Percentiles rank a stretch among this genome's conserved stretches.
Conservation (phyloP, 169 alveolate species). For the Plasmodium vivax region DNA sequence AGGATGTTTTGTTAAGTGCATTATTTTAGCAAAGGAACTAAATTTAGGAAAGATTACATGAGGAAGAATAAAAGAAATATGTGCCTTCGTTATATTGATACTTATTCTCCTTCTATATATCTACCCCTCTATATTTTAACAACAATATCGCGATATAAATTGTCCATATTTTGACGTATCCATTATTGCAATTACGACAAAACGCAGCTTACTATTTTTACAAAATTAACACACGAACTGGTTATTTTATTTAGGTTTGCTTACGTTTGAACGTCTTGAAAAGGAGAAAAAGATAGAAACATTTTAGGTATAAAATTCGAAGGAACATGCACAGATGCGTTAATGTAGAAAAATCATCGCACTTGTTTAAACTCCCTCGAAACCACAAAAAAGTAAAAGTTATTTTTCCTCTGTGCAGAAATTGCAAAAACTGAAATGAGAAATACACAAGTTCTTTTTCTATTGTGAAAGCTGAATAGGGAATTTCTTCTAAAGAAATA, state of each 20-base stretch:
- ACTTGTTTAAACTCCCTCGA: not conserved
- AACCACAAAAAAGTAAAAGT: not conserved
- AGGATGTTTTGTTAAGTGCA: not conserved
- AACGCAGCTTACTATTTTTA: not conserved
- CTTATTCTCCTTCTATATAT: not conserved
- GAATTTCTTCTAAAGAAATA: not conserved
- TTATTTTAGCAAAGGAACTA: not conserved
- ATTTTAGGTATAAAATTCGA: not conserved
- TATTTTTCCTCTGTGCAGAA: not conserved
- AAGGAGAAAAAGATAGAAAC: not conserved
- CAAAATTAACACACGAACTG: not conserved
- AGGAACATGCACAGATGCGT: not conserved
- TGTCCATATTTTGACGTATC: not conserved
- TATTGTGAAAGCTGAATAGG: not conserved
- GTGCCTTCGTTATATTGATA: not conserved
- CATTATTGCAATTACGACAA: not conserved
- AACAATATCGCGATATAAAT: not conserved
- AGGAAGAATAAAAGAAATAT: not conserved
- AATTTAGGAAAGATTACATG: not conserved
- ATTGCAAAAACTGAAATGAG: not conserved
- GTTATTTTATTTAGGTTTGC: not conserved
- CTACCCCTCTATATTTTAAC: not conserved
- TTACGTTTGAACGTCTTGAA: not conserved
- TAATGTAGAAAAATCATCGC: not conserved
- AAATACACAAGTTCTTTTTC: not conserved